Conservation (phyloP, 345 rosid genomes). For the Ceriops decandra region DNA sequence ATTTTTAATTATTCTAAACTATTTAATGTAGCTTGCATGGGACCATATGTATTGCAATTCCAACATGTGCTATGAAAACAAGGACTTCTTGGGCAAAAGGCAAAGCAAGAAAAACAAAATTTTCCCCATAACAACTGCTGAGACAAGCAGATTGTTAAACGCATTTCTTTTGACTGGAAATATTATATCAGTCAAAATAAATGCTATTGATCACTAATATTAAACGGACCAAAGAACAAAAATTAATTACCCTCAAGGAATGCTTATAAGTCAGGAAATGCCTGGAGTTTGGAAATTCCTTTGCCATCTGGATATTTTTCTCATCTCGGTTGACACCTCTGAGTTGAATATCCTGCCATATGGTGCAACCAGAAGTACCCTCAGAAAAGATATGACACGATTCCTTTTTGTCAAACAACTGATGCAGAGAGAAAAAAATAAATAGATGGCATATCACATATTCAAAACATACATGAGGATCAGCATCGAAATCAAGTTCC, state of each 20-base stretch:
- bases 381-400: background rate
- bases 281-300: slow-evolving; percentile 67
- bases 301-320: slow-evolving; percentile 84
- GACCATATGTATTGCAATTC: no score
- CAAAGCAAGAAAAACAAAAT: no score
- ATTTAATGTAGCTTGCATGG: no score
- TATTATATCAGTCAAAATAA: background rate
- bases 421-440: background rate
- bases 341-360: slow-evolving; percentile 86
- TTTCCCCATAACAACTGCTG: no score
- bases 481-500: slow-evolving; percentile 84
- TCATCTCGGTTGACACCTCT: slow-evolving; percentile 96
- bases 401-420: background rate
- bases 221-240: background rate
- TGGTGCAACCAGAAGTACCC: background rate
- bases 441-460: slow-evolving; percentile 3
- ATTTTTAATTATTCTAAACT: no score
- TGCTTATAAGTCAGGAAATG: slow-evolving; percentile 83
- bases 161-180: background rate
- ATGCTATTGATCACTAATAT: background rate
- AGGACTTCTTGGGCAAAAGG: no score
- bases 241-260: slow-evolving; percentile 70
- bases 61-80: no score
- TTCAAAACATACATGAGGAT: slow-evolving; percentile 51
- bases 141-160: no score